These are phyloP conservation scores for Colletotrichum ledebouriae DNA, from an alignment of 2,329 filamentous ascomycete species.

Conservation along the genomic window DNA sequence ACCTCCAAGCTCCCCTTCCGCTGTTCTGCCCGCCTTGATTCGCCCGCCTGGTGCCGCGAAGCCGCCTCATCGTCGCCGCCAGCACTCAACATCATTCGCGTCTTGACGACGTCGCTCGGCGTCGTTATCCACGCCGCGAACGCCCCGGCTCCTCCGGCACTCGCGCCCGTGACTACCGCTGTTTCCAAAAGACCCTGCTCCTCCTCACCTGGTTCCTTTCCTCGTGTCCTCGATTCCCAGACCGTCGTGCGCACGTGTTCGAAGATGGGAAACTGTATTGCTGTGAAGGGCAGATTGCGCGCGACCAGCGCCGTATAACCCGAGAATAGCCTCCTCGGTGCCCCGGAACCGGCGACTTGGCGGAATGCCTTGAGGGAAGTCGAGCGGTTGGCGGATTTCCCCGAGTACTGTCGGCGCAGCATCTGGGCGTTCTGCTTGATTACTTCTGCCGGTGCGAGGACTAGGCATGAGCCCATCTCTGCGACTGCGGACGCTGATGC, in stretches of 20 bases:
- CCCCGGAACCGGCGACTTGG: conserved; percentile 65
- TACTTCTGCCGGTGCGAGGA: conserved; percentile 90
- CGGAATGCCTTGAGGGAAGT: conserved; percentile 65
- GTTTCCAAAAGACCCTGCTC: conserved; percentile 69
- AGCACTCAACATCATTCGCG: conserved; percentile 83
- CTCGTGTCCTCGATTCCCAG: conserved; percentile 53
- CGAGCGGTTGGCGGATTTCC: conserved; percentile 43
- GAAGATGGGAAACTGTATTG: conserved; percentile 89
- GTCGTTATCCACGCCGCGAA: conserved; percentile 87
- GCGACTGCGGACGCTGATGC: conserved; percentile 80
- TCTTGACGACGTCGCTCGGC: conserved; percentile 91
- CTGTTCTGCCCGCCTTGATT: not conserved
- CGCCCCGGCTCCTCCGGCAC: conserved; percentile 80
- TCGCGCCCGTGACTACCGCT: conserved; percentile 77
- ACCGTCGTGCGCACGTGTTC: conserved; percentile 75
- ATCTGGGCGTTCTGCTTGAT: conserved; percentile 96
- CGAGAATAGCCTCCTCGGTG: conserved; percentile 70
- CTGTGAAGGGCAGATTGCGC: conserved; percentile 88
- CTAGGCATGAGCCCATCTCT: conserved; percentile 87
- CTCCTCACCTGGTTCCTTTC: conserved; percentile 41
- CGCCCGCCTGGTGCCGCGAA: conserved; percentile 17
- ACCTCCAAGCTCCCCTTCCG: conserved; percentile 66
- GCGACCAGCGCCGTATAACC: conserved; percentile 87
- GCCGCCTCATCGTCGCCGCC: conserved; percentile 45
- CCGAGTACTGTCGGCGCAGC: conserved; percentile 58